Evolutionary conservation across 345 rosid species (phyloP).

Genomic region (Salix exigua): DNA sequence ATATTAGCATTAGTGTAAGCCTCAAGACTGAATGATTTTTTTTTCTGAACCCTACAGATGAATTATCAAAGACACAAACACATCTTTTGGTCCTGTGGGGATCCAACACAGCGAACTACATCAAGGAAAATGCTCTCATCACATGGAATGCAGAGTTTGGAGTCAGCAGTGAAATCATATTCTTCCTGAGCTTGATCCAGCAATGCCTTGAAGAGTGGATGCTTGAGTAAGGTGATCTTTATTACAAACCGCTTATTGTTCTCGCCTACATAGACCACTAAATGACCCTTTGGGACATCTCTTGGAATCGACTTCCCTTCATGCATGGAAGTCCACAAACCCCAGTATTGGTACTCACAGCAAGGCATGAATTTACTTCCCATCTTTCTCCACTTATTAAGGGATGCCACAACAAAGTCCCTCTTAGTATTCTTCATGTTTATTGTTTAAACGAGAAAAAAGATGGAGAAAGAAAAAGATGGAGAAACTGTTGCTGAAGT

Average conservation of each 20-base stretch:
- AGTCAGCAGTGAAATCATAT: conserved; percentile 50
- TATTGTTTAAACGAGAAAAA: not conserved
- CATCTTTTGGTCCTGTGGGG: conserved; percentile 35
- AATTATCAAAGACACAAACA: conserved; percentile 32
- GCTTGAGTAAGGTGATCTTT: conserved; percentile 57
- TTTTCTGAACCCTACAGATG: not conserved
- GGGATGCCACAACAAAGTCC: conserved; percentile 38
- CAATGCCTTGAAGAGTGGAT: conserved; percentile 74
- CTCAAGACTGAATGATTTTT: conserved; percentile 26
- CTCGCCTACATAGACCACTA: conserved; percentile 80
- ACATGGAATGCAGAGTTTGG: conserved; percentile 80
- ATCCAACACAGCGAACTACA: conserved; percentile 58
- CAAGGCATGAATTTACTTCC: conserved; percentile 43
- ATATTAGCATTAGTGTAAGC: conserved; percentile 29
- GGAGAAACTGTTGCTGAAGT: conserved; percentile 6
- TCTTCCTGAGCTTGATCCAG: conserved; percentile 71
- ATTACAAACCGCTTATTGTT: conserved; percentile 63
- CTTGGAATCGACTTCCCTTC: conserved; percentile 51
- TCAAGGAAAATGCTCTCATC: conserved; percentile 65
- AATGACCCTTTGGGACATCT: conserved; percentile 85
- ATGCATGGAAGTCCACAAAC: conserved; percentile 36
- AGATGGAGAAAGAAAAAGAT: not conserved
- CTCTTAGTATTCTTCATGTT: conserved; percentile 37
- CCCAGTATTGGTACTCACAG: conserved; percentile 42
- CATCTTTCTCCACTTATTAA: conserved; percentile 55